Evolutionary conservation across 768 basidiomycete genomes (phyloP).

Genomic region (Serpula lacrymans): DNA sequence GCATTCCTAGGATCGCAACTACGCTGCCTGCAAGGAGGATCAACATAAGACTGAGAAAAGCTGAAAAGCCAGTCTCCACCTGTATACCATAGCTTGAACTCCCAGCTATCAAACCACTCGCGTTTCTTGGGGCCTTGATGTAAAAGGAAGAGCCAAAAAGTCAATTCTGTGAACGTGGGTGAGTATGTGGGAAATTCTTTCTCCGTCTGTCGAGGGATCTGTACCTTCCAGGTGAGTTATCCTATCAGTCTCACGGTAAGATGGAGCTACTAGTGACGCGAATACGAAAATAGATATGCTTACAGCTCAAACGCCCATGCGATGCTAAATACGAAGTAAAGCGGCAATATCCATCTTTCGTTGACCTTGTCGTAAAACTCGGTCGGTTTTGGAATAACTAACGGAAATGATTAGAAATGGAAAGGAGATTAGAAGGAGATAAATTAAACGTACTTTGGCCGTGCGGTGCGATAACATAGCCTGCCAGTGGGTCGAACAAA

Average conservation of each 20-base stretch:
- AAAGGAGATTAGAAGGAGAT: neutral
- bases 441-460: constrained; percentile 12
- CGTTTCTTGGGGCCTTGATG: constrained; percentile 70
- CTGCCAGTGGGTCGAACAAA: constrained; percentile 9
- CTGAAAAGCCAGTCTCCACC: neutral
- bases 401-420: constrained; percentile 5
- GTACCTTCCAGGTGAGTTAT: constrained; percentile 81
- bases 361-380: constrained; percentile 43
- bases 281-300: constrained; percentile 20
- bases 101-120: constrained; percentile 79
- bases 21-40: constrained; percentile 48
- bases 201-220: constrained; percentile 3
- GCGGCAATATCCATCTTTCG: constrained; percentile 58
- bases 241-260: too few species aligned
- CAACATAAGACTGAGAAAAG: constrained; percentile 11
- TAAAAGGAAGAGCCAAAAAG: constrained; percentile 82
- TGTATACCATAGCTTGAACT: constrained; percentile 66
- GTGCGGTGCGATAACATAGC: constrained; percentile 7
- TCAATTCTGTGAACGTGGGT: constrained; percentile 49
- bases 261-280: constrained; percentile 3
- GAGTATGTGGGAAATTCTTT: neutral
- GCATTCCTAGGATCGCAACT: constrained; percentile 66
- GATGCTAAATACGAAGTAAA: constrained; percentile 67
- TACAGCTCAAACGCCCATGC: constrained; percentile 81
- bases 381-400: constrained; percentile 60